Percentiles rank a stretch among this genome's conserved stretches.
Conservation (phyloP, 805 yeast species). For the Nakazawaea ernobii region DNA sequence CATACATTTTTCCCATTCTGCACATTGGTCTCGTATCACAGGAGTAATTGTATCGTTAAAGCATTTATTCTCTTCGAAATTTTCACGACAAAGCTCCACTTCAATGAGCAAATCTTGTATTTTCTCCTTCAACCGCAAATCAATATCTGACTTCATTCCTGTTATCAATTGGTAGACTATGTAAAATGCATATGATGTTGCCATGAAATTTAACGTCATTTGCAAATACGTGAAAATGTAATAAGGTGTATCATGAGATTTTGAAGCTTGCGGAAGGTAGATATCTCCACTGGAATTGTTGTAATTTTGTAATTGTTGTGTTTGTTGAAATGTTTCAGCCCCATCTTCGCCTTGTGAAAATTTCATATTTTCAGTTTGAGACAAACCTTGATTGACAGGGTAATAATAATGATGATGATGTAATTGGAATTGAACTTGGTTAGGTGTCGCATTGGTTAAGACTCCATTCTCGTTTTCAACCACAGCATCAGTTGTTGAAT, state of each 20-base stretch:
- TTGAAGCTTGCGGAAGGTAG: slow-evolving; percentile 55
- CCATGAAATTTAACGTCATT: slow-evolving; percentile 41
- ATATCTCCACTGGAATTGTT: background rate
- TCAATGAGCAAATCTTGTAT: slow-evolving; percentile 41
- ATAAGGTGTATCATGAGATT: slow-evolving; percentile 45
- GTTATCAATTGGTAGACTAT: slow-evolving; percentile 36
- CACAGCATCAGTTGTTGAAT: slow-evolving; percentile 4
- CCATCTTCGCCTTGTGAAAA: too few species aligned
- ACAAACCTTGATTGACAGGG: slow-evolving; percentile 7
- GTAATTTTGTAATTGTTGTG: background rate
- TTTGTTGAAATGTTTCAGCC: too few species aligned
- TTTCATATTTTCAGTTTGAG: background rate
- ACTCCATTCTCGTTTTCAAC: background rate
- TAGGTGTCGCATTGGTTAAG: background rate
- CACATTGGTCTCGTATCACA: slow-evolving; percentile 51
- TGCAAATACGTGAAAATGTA: slow-evolving; percentile 59
- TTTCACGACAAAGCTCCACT: slow-evolving; percentile 45
- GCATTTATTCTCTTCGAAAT: slow-evolving; percentile 53
- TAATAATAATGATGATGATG: slow-evolving; percentile 45
- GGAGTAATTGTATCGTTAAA: slow-evolving; percentile 50
- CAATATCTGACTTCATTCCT: slow-evolving; percentile 51
- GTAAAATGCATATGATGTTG: slow-evolving; percentile 38
- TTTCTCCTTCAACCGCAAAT: slow-evolving; percentile 42
- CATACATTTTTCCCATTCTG: slow-evolving; percentile 64
- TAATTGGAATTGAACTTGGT: slow-evolving; percentile 24